Evolutionary conservation across 2,329 filamentous ascomycete genomes (phyloP).

Genomic region (Aspergillus persii): DNA sequence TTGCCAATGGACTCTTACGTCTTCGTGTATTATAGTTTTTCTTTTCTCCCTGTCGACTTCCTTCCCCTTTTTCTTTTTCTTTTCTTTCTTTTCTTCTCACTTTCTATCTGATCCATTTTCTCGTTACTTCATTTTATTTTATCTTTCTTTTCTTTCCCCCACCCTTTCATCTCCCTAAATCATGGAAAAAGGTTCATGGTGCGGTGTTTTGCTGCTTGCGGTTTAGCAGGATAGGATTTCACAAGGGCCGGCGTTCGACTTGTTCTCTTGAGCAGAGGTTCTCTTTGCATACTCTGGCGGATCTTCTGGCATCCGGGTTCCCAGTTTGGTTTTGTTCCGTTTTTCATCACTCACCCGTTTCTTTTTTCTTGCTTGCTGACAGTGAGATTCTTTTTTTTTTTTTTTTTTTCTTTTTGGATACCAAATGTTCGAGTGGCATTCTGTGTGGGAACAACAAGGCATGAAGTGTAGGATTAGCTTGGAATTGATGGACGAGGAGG

Average conservation of each 20-base stretch:
- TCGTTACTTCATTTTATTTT: conserved; percentile 8
- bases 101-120: conserved; percentile 11
- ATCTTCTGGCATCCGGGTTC: conserved; percentile 19
- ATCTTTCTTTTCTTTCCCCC: neutral
- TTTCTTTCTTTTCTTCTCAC: conserved; percentile 10
- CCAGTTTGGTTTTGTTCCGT: conserved; percentile 11
- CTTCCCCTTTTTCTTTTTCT: conserved; percentile 17
- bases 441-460: conserved; percentile 20
- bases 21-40: conserved; percentile 35
- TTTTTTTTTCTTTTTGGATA: conserved; percentile 28
- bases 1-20: conserved; percentile 8
- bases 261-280: conserved; percentile 18
- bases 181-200: conserved; percentile 33
- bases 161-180: conserved; percentile 12
- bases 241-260: conserved; percentile 32
- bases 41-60: conserved; percentile 16
- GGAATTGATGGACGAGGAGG: conserved; percentile 21
- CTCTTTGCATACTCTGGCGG: conserved; percentile 21
- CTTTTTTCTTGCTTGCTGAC: conserved; percentile 2
- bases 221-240: conserved; percentile 32
- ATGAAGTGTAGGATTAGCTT: conserved; percentile 36
- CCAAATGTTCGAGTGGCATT: conserved; percentile 23
- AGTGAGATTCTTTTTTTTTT: conserved; percentile 9
- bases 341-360: conserved; percentile 8
- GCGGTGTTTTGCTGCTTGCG: conserved; percentile 33